Percentiles rank a stretch among this genome's conserved stretches.
These are phyloP conservation scores for Xylariaceae sp. DNA, from an alignment of 2,329 filamentous ascomycete genomes.

Conservation along the genomic window DNA sequence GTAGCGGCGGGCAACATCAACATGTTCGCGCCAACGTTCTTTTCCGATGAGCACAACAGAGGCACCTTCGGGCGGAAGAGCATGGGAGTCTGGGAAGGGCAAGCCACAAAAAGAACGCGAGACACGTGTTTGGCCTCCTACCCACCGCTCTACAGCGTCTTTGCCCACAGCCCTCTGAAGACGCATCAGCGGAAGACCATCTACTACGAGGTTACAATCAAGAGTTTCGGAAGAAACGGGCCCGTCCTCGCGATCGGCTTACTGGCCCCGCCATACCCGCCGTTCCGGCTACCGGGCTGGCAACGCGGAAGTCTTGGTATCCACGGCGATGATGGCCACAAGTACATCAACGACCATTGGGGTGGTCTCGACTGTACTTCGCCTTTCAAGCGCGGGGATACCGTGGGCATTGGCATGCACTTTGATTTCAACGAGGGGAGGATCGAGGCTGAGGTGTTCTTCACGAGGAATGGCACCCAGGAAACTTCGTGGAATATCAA, in stretches of 20 bases:
- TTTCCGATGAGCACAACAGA: constrained; percentile 34
- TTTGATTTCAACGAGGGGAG: constrained; percentile 39
- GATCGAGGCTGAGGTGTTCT: constrained; percentile 59
- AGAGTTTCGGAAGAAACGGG: constrained; percentile 35
- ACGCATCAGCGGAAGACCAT: constrained; percentile 46
- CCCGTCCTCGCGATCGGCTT: constrained; percentile 64
- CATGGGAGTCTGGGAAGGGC: constrained; percentile 50
- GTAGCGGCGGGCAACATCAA: constrained; percentile 50
- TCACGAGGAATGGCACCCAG: constrained; percentile 62
- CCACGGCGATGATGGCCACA: constrained; percentile 76
- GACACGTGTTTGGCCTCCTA: constrained; percentile 65
- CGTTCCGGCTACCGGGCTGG: constrained; percentile 77
- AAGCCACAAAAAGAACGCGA: constrained; percentile 39
- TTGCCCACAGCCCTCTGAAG: constrained; percentile 53
- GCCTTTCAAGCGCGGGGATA: constrained; percentile 61
- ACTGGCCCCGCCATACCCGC: constrained; percentile 69
- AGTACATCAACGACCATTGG: constrained; percentile 70
- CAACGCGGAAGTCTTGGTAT: constrained; percentile 70
- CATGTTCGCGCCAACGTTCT: constrained; percentile 43
- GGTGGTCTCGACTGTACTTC: constrained; percentile 67
- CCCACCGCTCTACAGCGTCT: constrained; percentile 63
- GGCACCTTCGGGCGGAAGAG: constrained; percentile 43
- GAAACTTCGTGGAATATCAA: constrained; percentile 67
- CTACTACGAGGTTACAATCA: constrained; percentile 69
- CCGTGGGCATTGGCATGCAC: constrained; percentile 68